Percentiles rank a stretch among this genome's conserved stretches.
Conservation (phyloP, 2,329 filamentous ascomycete genomes). For the Penicillium brasilianum region DNA sequence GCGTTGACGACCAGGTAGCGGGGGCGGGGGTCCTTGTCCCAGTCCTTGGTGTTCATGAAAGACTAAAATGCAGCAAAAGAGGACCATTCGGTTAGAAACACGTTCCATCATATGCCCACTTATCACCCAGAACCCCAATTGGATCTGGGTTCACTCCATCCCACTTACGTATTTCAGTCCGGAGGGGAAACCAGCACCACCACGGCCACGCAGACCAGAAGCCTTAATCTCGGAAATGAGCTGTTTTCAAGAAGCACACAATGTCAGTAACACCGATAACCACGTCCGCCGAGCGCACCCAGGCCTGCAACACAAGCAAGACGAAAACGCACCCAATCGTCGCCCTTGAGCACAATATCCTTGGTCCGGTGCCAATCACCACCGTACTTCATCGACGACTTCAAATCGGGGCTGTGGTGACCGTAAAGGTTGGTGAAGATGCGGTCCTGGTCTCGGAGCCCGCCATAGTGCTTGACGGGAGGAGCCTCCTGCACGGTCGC, state of each 20-base stretch:
- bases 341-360: conserved; percentile 94
- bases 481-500: conserved; percentile 75
- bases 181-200: conserved; percentile 96
- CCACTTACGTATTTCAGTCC: conserved; percentile 94
- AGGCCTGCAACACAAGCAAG: conserved; percentile 13
- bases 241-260: conserved; percentile 46
- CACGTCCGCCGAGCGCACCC: conserved; percentile 6
- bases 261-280: conserved; percentile 30
- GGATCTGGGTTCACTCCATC: conserved; percentile 14
- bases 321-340: conserved; percentile 74
- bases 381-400: conserved; percentile 95
- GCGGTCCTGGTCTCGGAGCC: conserved; percentile 92
- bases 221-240: conserved; percentile 98
- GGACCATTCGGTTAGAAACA: conserved; percentile 21
- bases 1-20: conserved; percentile 98
- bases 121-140: neutral
- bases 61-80: conserved; percentile 62
- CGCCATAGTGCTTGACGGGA: conserved; percentile 74
- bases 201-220: conserved; percentile 91
- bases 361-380: conserved; percentile 99
- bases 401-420: conserved; percentile 87
- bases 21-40: conserved; percentile 96
- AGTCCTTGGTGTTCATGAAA: conserved; percentile 99
- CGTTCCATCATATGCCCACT: neutral
- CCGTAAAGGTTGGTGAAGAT: conserved; percentile 99